Evolutionary conservation across 148 eudicot species (phyloP).

Genomic region (Beta vulgaris): DNA sequence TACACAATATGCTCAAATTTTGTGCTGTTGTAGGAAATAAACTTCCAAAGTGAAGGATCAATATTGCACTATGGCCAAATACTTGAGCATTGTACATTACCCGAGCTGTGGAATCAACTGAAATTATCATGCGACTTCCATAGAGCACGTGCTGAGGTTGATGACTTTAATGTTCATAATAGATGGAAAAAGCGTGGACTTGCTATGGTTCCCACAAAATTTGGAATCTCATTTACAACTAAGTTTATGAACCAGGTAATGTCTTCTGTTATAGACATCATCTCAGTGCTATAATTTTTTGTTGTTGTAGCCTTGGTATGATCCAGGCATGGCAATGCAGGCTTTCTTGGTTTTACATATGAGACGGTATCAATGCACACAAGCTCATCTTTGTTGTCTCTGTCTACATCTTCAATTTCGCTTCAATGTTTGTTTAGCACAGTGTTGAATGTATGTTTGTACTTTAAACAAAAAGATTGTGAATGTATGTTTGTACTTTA

Average conservation of each 20-base stretch:
- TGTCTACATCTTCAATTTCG: no score
- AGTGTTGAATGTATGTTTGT: no score
- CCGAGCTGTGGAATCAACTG: slow-evolving; percentile 74
- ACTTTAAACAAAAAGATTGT: no score
- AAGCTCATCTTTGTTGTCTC: no score
- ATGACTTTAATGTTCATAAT: slow-evolving; percentile 66
- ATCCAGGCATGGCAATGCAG: not conserved
- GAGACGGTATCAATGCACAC: not conserved
- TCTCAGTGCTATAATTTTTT: not conserved
- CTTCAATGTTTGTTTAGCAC: no score
- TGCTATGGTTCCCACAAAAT: slow-evolving; percentile 83
- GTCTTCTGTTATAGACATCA: not conserved
- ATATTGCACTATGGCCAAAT: slow-evolving; percentile 76
- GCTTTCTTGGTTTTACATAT: not conserved
- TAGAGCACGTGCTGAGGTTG: slow-evolving; percentile 53
- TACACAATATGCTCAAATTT: not conserved
- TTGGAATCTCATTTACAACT: slow-evolving; percentile 87
- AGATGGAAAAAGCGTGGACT: slow-evolving; percentile 94
- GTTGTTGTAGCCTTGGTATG: not conserved
- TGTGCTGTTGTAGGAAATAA: slow-evolving; percentile 62
- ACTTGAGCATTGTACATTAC: slow-evolving; percentile 70
- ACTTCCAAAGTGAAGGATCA: slow-evolving; percentile 76
- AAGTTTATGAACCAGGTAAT: slow-evolving; percentile 98
- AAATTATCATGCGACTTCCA: slow-evolving; percentile 58
- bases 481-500: no score